Evolutionary conservation across 306 rosid species (phyloP).

Genomic region (Corylus avellana): DNA sequence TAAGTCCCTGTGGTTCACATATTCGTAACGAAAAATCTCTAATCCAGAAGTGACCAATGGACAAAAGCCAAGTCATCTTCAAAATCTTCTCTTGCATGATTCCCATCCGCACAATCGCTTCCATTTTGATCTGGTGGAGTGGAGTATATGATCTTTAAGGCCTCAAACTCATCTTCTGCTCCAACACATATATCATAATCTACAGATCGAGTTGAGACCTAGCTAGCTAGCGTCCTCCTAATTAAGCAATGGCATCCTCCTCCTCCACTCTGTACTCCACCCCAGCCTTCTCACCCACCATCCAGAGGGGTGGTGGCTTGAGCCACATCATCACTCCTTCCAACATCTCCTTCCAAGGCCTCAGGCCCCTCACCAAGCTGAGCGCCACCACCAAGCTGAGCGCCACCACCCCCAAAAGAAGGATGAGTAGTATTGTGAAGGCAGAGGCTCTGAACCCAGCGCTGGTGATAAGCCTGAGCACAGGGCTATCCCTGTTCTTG

Average conservation of each 20-base stretch:
- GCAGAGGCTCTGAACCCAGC: slow-evolving; percentile 72
- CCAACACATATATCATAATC: neutral
- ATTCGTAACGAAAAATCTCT: slow-evolving; percentile 32
- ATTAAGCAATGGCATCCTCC: slow-evolving; percentile 47
- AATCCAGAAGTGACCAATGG: slow-evolving; percentile 62
- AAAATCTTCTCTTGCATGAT: slow-evolving; percentile 36
- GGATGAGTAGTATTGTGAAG: slow-evolving; percentile 31
- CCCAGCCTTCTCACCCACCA: slow-evolving; percentile 41
- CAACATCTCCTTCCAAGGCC: slow-evolving; percentile 71
- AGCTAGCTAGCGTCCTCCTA: too few relatives aligned
- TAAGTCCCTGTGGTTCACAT: neutral
- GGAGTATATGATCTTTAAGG: slow-evolving; percentile 17
- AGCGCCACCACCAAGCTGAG: slow-evolving; percentile 13
- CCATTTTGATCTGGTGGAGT: neutral
- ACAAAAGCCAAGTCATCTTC: slow-evolving; percentile 48
- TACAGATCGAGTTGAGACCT: too few relatives aligned
- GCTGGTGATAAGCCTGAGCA: slow-evolving; percentile 93
- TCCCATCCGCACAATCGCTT: slow-evolving; percentile 44
- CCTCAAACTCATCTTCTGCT: neutral
- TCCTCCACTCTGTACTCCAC: slow-evolving; percentile 49
- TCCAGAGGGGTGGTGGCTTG: slow-evolving; percentile 31
- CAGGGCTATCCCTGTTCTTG: slow-evolving; percentile 80
- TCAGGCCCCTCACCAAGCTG: slow-evolving; percentile 43
- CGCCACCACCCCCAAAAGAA: slow-evolving; percentile 19
- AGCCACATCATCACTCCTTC: slow-evolving; percentile 38